Conservation (phyloP, 2,329 filamentous ascomycete species). For the Fusarium mundagurra region DNA sequence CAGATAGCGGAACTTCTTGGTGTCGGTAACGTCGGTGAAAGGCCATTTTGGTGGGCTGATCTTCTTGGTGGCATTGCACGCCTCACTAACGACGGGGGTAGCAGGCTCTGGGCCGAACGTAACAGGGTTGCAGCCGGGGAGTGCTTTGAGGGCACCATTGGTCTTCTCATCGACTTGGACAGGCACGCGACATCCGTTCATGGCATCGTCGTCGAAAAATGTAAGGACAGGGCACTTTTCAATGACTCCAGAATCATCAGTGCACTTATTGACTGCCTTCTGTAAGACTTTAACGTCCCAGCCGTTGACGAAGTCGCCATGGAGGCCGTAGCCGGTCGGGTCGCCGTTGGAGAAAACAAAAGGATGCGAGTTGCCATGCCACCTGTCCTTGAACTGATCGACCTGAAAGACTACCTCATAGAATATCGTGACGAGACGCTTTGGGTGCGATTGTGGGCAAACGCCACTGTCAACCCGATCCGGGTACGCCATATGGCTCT, state of each 20-base stretch:
- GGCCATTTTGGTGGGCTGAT: not conserved
- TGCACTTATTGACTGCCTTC: not conserved
- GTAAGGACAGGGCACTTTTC: not conserved
- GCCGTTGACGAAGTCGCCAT: not conserved
- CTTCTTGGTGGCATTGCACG: not conserved
- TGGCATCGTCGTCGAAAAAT: not conserved
- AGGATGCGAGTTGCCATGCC: not conserved
- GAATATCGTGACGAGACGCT: not conserved
- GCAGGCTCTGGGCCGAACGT: not conserved
- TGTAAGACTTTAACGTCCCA: not conserved
- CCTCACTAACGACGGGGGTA: fast-evolving
- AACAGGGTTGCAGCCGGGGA: not conserved
- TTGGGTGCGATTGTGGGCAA: not conserved
- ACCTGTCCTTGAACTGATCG: not conserved
- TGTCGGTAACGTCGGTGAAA: not conserved
- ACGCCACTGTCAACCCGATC: not conserved
- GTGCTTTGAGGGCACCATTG: not conserved
- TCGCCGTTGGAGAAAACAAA: not conserved
- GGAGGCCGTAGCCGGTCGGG: not conserved
- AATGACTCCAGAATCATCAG: not conserved
- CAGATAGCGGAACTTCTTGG: not conserved
- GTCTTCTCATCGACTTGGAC: not conserved
- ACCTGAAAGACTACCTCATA: not conserved
- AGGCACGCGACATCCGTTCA: not conserved
- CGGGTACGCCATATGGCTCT: not conserved